Conservation (phyloP, 2,329 filamentous ascomycete species). For the Aulographum hederae region DNA sequence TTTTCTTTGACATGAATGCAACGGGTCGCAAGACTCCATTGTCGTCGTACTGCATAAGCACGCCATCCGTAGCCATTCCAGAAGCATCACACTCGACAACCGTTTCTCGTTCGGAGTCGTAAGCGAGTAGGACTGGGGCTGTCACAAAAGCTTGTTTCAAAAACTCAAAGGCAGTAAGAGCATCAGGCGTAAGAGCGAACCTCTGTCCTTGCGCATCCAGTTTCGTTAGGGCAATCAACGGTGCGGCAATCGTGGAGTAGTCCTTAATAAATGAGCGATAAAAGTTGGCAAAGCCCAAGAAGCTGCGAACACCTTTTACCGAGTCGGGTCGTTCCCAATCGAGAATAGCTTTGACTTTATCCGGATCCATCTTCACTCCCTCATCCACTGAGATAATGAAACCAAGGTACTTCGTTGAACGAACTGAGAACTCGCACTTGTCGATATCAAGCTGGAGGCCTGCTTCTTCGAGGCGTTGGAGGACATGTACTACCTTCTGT, state of each 20-base stretch:
- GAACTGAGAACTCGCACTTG: conserved; percentile 6
- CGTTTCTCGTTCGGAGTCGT: conserved; percentile 1
- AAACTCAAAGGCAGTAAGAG: not conserved
- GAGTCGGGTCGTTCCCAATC: conserved; percentile 1
- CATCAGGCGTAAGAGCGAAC: not conserved
- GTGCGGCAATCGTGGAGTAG: conserved; percentile 2
- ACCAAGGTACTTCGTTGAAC: conserved; percentile 6
- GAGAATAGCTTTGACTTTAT: conserved; percentile 2
- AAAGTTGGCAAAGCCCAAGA: conserved; percentile 4
- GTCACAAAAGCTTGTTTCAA: conserved; percentile 1
- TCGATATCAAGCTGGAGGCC: conserved; percentile 2
- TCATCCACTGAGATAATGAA: conserved; percentile 5
- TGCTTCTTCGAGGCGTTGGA: conserved; percentile 2
- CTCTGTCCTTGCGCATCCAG: conserved; percentile 1
- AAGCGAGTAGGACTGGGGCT: not conserved
- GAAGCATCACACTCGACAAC: conserved; percentile 1
- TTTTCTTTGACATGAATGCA: conserved; percentile 2
- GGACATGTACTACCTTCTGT: conserved; percentile 1
- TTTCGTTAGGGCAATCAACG: not conserved
- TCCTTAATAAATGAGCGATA: not conserved
- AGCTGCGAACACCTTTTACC: conserved; percentile 1
- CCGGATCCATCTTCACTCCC: conserved; percentile 7
- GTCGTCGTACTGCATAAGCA: conserved; percentile 1
- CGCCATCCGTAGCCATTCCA: not conserved
- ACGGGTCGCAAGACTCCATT: conserved; percentile 1